phyloP scores from a whole-genome alignment of 345 rosid species.

The Cardamine occulta region DNA sequence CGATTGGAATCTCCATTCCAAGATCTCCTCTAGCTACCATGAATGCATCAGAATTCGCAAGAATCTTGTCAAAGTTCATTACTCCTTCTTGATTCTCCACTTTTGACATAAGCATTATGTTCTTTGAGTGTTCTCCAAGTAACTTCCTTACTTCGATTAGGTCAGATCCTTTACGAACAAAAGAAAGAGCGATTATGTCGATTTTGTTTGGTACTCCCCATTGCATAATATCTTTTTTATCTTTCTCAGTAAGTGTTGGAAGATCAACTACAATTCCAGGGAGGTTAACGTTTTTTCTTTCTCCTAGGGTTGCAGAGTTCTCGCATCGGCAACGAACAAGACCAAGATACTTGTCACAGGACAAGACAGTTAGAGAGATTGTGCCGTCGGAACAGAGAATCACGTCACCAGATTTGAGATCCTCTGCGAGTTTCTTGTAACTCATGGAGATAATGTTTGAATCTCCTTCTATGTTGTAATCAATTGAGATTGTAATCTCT shows the following conservation, averaged over 20 bases:
- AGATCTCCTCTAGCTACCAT: constrained; percentile 91
- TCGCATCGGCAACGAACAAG: constrained; percentile 76
- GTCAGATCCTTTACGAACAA: constrained; percentile 83
- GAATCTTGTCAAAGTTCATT: constrained; percentile 69
- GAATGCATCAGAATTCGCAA: constrained; percentile 72
- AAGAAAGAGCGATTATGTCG: constrained; percentile 79
- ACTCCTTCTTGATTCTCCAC: constrained; percentile 87
- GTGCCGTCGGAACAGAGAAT: constrained; percentile 78
- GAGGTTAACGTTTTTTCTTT: constrained; percentile 80
- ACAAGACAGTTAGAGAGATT: constrained; percentile 60
- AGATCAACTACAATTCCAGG: constrained; percentile 89
- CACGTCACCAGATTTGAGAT: constrained; percentile 63
- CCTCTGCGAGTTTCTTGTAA: constrained; percentile 69
- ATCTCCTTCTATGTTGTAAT: constrained; percentile 42
- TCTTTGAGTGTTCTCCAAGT: constrained; percentile 68
- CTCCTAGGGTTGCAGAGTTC: constrained; percentile 72
- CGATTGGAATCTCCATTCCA: constrained; percentile 83
- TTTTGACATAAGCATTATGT: constrained; percentile 75
- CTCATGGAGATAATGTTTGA: constrained; percentile 69
- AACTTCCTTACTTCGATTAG: constrained; percentile 70
- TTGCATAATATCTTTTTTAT: constrained; percentile 65
- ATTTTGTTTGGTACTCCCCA: constrained; percentile 83
- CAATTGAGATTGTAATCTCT: constrained; percentile 54
- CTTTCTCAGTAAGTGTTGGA: constrained; percentile 77
- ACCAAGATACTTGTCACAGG: constrained; percentile 60